Percentiles rank a stretch among this genome's conserved stretches.
Conservation (phyloP, 2,329 filamentous ascomycete species). For the Alternaria dauci region DNA sequence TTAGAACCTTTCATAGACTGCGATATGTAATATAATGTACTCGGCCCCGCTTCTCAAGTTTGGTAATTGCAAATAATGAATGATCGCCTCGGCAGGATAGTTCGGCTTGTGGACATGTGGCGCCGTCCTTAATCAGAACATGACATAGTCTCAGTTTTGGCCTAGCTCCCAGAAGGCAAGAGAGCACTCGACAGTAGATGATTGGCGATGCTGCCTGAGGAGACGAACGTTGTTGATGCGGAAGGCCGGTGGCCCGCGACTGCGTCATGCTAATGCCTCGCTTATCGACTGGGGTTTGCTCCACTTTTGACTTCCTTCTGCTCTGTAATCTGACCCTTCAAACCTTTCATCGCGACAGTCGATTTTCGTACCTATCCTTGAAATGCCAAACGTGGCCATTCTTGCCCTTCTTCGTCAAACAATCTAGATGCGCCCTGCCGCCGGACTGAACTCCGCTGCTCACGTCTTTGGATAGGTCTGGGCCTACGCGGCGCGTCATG, state of each 20-base stretch:
- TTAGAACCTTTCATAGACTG: not conserved
- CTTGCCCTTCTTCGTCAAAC: not conserved
- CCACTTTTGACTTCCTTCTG: conserved; percentile 6
- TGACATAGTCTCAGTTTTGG: not conserved
- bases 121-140: not conserved
- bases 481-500: not conserved
- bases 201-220: conserved; percentile 4
- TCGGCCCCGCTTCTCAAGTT: not conserved
- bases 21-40: not conserved
- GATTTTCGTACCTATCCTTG: not conserved
- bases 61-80: not conserved
- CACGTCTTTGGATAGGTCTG: not conserved
- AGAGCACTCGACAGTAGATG: conserved; percentile 1
- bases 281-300: conserved; percentile 6
- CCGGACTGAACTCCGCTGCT: not conserved
- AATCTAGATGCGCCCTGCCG: not conserved
- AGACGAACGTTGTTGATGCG: conserved; percentile 11
- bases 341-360: not conserved
- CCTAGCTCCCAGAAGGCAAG: not conserved
- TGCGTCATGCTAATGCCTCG: conserved; percentile 10
- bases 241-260: conserved; percentile 13
- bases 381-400: not conserved
- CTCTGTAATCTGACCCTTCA: not conserved
- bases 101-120: not conserved
- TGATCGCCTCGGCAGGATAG: not conserved